phyloP scores from a whole-genome alignment of 805 yeast species.

The Maudiozyma bulderi region DNA sequence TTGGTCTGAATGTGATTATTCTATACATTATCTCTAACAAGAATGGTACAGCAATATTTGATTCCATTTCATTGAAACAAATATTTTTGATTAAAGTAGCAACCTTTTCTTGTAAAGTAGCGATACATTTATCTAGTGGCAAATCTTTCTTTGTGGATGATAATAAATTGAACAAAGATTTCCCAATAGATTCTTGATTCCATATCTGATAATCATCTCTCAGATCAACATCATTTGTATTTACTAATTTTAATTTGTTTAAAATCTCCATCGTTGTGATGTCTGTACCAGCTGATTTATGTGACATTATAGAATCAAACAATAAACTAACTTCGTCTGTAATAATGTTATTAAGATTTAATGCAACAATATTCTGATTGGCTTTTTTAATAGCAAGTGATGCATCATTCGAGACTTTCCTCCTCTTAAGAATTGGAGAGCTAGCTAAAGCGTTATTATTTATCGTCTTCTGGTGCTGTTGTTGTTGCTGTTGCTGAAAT shows the following conservation, averaged over 20 bases:
- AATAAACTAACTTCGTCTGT: constrained; percentile 20
- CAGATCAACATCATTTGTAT: constrained; percentile 10
- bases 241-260: constrained; percentile 12
- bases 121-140: constrained; percentile 21
- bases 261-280: constrained; percentile 23
- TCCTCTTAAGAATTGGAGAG: constrained; percentile 8
- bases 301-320: constrained; percentile 18
- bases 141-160: constrained; percentile 11
- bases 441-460: not conserved
- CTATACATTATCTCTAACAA: constrained; percentile 48
- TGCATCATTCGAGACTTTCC: constrained; percentile 6
- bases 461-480: not conserved
- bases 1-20: constrained; percentile 48
- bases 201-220: constrained; percentile 10
- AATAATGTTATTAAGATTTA: constrained; percentile 13
- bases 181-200: constrained; percentile 20
- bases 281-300: constrained; percentile 18
- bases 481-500: not conserved
- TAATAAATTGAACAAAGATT: constrained; percentile 12
- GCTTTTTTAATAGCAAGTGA: not conserved
- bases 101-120: constrained; percentile 15
- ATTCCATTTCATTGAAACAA: constrained; percentile 16
- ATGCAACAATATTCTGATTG: constrained; percentile 5
- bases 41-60: constrained; percentile 42
- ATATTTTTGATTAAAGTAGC: constrained; percentile 24